Base-by-base conservation (phyloP, 176 grass and related monocot species). In the Carex myosuroides region DNA sequence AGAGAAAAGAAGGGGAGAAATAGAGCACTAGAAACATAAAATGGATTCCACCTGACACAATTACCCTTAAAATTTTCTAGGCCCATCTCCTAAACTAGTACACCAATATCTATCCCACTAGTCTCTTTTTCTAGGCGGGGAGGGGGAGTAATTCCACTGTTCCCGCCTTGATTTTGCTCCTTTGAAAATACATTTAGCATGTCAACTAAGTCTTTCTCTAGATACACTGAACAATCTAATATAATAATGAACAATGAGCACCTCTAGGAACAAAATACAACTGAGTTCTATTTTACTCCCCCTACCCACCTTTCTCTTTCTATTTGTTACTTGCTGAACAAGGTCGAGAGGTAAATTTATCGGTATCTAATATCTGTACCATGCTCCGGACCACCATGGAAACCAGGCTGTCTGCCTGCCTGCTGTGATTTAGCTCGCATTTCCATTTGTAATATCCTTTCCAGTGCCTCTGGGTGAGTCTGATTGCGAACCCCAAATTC, bases 371-470 rank as follows among this genome's bases (percentile, higher is more conserved):
- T 83, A 66, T 90, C 91, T 84, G 88, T 90, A 86, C 87, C 93
- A 35, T 90, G 70, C 72, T 92, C 90, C 0, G 89, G 81, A 64
- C 93, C 88, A 14, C 83, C 87, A 33, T 92, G 78, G 20, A 89
- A 87, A n/a, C 93, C 84, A 41, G 91, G 91, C 48, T 89, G 60
- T 37, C 86, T 82, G 82, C 88, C 85, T 8, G 84, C 88, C 71
- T 91, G 83, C 79, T 95, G 93, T 24, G 91, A 81, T 85, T 94
- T 95, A 60, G 90, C 96, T 62, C 85, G 85, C 53, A 98, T 78
- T 79, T 99, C 93, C 91, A 95, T 92, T 73, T 94, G 91, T 26
- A 95, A 88, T 80, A 95, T 58, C 85, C 91, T 92, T 84, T 99
- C 89, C 21, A 99, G 85, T 63, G 83, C 83, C 30, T 91, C 91